Base-by-base conservation (phyloP, 768 basidiomycete species). In the Collybia sordida region DNA sequence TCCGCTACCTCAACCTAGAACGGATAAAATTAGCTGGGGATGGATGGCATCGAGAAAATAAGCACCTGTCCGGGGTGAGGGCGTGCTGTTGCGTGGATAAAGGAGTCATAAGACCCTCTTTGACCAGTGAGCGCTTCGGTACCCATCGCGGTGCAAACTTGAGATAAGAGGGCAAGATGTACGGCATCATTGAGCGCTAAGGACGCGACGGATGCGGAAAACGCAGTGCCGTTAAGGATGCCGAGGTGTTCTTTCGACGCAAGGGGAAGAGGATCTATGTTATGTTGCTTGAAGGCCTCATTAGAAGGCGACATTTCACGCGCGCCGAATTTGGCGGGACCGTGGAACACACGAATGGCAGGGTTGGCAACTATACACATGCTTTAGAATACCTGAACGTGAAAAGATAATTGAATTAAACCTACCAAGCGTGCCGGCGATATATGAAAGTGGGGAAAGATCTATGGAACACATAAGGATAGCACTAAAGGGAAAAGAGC, bases 221-320 rank as follows among this genome's bases (percentile, higher is more conserved):
- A 92, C 0, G 90, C 88, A 1, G 91, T 92, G 43, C 92, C 93
- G 62, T 94, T 94, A 36, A 90, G 68, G 45, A 91, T 81, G 11
- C 89, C 90, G 12, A 90, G 77, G 55, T 89, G 88, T 47, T 91
- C 89, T 65, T 91, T 91, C 14, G 83, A 84, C 3, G 74, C 79
- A 15, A 90, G 79, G 21, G 80, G 69, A 47, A 93, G 74, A 1
- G 90, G 86, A 38, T 74, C 66, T 22, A 91, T 80, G 31, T 74
- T 68, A 54, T 88, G 84, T 18, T 73, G 72, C 1, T 73, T 69
- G 25, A 91, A 75, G 0, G 86, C 89, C 44, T 79, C 72, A 11
- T 64, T 59, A 2, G 83, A 80, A 9, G 83, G 71, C n/a, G 78
- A 66, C 41, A 85, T 76, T 51, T 73, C 60, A 31, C 75, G 83